These are phyloP conservation scores for Balakata baccata DNA, from an alignment of 345 rosid genomes.

Conservation along the genomic window DNA sequence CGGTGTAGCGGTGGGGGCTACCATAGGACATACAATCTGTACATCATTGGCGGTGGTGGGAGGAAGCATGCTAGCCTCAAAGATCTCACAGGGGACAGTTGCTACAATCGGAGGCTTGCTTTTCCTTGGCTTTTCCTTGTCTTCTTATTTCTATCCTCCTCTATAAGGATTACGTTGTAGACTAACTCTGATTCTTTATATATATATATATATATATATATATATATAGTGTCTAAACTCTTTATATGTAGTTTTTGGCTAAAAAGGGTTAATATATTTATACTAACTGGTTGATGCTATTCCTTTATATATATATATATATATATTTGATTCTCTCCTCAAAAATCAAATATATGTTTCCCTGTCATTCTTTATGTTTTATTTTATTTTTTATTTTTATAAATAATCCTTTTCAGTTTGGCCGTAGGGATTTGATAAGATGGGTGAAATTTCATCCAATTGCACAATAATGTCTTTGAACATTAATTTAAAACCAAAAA, in stretches of 20 bases:
- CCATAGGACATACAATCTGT: conserved; percentile 78
- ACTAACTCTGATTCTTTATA: conserved; percentile 28
- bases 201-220: too few relatives aligned
- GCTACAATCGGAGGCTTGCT: conserved; percentile 92
- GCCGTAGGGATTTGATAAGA: too few relatives aligned
- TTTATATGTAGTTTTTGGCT: neutral
- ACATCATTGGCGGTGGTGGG: conserved; percentile 95
- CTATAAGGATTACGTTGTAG: conserved; percentile 37
- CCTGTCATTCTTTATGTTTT: too few relatives aligned
- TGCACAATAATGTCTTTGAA: too few relatives aligned
- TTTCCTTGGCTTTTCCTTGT: conserved; percentile 82
- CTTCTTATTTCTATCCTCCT: conserved; percentile 97
- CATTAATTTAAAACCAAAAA: too few relatives aligned
- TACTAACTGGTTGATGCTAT: conserved; percentile 10
- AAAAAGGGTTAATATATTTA: neutral
- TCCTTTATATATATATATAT: too few relatives aligned
- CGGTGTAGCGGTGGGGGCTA: conserved; percentile 93
- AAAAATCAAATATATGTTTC: too few relatives aligned
- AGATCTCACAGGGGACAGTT: conserved; percentile 89
- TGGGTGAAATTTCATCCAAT: too few relatives aligned
- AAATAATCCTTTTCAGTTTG: too few relatives aligned
- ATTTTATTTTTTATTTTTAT: too few relatives aligned
- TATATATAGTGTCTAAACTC: neutral
- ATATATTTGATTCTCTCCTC: too few relatives aligned
- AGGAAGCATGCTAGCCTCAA: conserved; percentile 97